Percentiles rank a stretch among this genome's conserved stretches.
These are phyloP conservation scores for Monosporascus sp. DNA, from an alignment of 2,329 filamentous ascomycete genomes.

Conservation along the genomic window DNA sequence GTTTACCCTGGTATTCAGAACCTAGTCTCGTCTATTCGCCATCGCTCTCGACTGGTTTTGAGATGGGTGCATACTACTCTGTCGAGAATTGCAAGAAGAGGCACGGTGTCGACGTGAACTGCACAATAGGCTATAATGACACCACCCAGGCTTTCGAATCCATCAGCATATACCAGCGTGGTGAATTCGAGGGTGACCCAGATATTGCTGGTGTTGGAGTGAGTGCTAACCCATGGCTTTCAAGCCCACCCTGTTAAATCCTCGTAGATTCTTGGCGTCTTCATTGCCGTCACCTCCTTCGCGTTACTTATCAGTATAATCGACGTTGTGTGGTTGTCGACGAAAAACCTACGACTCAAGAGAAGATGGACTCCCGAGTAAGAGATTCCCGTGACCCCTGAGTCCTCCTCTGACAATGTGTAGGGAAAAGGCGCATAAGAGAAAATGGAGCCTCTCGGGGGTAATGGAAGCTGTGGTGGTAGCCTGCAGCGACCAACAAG, in stretches of 20 bases:
- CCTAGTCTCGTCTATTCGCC: not conserved
- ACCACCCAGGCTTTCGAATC: slow-evolving; percentile 3
- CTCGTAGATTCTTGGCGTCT: slow-evolving; percentile 17
- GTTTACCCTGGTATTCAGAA: no score
- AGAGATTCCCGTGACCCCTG: no score
- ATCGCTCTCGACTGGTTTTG: no score
- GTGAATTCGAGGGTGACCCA: slow-evolving; percentile 15
- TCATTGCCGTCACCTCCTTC: slow-evolving; percentile 18
- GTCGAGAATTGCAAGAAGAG: slow-evolving; percentile 9
- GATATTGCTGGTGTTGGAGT: slow-evolving; percentile 22
- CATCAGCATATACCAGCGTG: slow-evolving; percentile 29
- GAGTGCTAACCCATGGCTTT: not conserved
- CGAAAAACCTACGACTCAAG: no score
- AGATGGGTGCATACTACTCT: slow-evolving; percentile 14
- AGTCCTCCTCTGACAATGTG: not conserved
- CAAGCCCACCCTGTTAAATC: not conserved
- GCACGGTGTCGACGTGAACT: slow-evolving; percentile 4
- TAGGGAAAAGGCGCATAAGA: slow-evolving; percentile 4
- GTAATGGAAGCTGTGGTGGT: slow-evolving; percentile 28
- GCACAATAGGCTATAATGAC: slow-evolving; percentile 3
- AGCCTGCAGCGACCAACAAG: slow-evolving; percentile 31
- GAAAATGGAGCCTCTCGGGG: slow-evolving; percentile 17
- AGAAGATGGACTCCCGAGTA: no score
- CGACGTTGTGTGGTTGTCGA: slow-evolving; percentile 11
- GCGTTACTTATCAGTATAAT: slow-evolving; percentile 10